Evolutionary conservation across 176 grass and related monocot genomes (phyloP), one percentile per base, ranked within the genome.

Genomic region (Aegilops longissima): DNA sequence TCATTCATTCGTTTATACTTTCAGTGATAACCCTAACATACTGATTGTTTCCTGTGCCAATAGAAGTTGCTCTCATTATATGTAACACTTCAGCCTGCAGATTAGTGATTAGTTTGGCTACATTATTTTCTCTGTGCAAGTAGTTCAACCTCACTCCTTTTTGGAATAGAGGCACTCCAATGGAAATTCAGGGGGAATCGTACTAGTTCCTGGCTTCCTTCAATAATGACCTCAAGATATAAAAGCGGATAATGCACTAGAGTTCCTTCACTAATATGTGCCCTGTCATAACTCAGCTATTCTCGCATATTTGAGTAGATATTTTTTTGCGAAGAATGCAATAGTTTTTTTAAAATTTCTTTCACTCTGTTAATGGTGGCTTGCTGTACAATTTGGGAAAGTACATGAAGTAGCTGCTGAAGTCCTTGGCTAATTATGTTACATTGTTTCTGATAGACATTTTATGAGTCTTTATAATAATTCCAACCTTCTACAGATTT

Each of bases 61-160:
- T 4, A 8, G 33, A 31, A 78, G 66, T 30, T 80, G 59, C 78
- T 82, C 33, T 83, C 24, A 73, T 25, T 82, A 44, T 64, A 42
- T 16, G 29, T 65, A 73, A 78, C 11, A 63, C 35, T 49, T 65
- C 16, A 40, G 45, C 40, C 21, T 88, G 29, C 42, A 84, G 35
- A 78, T 65, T 84, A 23, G 76, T 80, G 49, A 78, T 65, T 84
- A 17, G 76, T 80, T 83, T 76, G 9, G 5, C 25, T 66, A 83
- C 2, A 44, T 10, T 40, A 21, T 24, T 84, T 74, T 80, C 29
- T 29, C 11, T 79, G 14, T 71, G 9, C 9, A 33, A 49, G 71
- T 76, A 89, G 77, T 77, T 90, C 5, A 12, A 35, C 21, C 35
- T 85, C 14, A 62, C 9, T 16, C 29, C 12, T 29, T 30, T 29